phyloP scores from a whole-genome alignment of 768 basidiomycete species.

The Austroboletus eburneus region DNA sequence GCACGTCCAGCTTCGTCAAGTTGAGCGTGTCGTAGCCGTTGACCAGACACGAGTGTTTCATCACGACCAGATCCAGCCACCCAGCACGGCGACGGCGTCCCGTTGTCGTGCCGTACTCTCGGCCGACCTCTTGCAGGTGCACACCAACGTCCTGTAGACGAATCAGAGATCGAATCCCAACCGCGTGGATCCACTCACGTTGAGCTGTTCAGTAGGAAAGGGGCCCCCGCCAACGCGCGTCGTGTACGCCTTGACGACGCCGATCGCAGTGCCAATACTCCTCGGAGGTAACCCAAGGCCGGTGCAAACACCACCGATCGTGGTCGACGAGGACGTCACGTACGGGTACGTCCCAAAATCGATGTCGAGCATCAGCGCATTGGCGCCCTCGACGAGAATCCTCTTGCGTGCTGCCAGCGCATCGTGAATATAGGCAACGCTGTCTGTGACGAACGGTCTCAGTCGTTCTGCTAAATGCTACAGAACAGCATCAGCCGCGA shows the following conservation, averaged over 20 bases:
- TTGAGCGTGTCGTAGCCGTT: slow-evolving; percentile 95
- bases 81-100: slow-evolving; percentile 91
- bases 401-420: slow-evolving; percentile 72
- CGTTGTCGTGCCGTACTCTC: slow-evolving; percentile 89
- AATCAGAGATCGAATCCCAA: neutral
- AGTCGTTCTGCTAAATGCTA: slow-evolving; percentile 82
- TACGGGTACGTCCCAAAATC: slow-evolving; percentile 98
- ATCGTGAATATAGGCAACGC: slow-evolving; percentile 77
- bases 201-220: slow-evolving; percentile 94
- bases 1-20: slow-evolving; percentile 92
- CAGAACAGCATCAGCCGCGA: neutral
- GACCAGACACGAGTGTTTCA: slow-evolving; percentile 88
- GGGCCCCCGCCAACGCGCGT: slow-evolving; percentile 98
- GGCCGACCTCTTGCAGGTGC: slow-evolving; percentile 91
- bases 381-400: slow-evolving; percentile 94
- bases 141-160: slow-evolving; percentile 63
- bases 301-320: slow-evolving; percentile 94
- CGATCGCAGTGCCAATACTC: slow-evolving; percentile 79
- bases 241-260: slow-evolving; percentile 97
- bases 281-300: slow-evolving; percentile 96
- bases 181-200: slow-evolving; percentile 46
- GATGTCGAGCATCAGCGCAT: slow-evolving; percentile 97
- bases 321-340: slow-evolving; percentile 92
- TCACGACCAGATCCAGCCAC: slow-evolving; percentile 95
- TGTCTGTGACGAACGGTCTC: slow-evolving; percentile 86